A percentile compares a stretch with the other conserved stretches of the same genome.
phyloP scores from a whole-genome alignment of 805 yeast genomes.

The Candida patagonica region DNA sequence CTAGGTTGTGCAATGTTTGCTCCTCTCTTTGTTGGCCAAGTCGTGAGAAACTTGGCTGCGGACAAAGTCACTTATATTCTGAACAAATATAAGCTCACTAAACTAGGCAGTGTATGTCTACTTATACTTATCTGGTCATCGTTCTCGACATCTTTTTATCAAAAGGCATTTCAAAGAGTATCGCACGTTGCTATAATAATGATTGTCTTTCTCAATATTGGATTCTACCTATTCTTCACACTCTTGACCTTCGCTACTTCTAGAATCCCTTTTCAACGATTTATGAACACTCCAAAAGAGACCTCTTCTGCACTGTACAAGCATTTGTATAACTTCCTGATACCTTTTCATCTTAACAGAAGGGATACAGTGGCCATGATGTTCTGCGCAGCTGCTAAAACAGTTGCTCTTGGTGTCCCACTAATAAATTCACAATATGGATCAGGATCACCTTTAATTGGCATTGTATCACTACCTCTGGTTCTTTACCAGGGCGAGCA shows the following conservation, averaged over 20 bases:
- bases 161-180: constrained; percentile 64
- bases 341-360: constrained; percentile 63
- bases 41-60: constrained; percentile 61
- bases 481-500: constrained; percentile 85
- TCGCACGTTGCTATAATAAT: constrained; percentile 62
- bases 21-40: constrained; percentile 84
- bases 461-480: constrained; percentile 67
- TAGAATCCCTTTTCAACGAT: constrained; percentile 43
- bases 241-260: constrained; percentile 48
- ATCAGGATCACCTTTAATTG: constrained; percentile 38
- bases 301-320: constrained; percentile 37
- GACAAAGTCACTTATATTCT: constrained; percentile 52
- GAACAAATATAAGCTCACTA: constrained; percentile 49
- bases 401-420: constrained; percentile 87
- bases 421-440: constrained; percentile 77
- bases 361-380: constrained; percentile 68
- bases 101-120: constrained; percentile 75
- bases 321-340: constrained; percentile 32
- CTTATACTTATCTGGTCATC: constrained; percentile 68
- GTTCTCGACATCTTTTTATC: constrained; percentile 80
- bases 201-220: constrained; percentile 74
- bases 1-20: constrained; percentile 75
- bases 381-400: constrained; percentile 89
- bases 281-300: constrained; percentile 36
- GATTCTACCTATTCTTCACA: constrained; percentile 71